Base-by-base conservation (phyloP, 345 rosid genomes). In the Gossypium australe region DNA sequence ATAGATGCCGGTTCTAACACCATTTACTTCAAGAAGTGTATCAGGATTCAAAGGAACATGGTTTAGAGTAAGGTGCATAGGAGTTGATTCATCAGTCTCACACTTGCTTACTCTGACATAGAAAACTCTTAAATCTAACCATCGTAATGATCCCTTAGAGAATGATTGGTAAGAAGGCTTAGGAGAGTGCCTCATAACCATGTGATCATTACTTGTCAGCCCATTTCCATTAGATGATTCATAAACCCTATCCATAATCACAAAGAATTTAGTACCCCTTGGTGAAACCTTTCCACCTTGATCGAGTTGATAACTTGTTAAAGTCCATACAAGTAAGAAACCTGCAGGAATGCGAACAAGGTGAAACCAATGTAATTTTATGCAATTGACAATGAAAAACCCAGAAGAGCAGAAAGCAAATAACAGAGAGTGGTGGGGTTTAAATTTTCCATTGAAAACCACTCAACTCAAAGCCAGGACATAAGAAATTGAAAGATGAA, bases 81-180 rank as follows among this genome's bases (percentile, higher is more conserved):
- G 95, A 7, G 90, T 83, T 17, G 90, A 86, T 68, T 83, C 92
- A 78, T 88, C 90, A 61, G 86, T 87, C 76, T 65, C 81, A 56
- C 87, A 89, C 71, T 85, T 86, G 81, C 91, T 85, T 24, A 92
- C 75, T 77, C 97, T 82, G 27, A 94, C 89, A 81, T 92, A 94
- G 75, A 94, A 92, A n/a, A 94, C 94, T 82, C 92, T 91, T 75
- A 93, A 62, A 84, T 89, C 93, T 43, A 93, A 80, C 90, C 97
- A 91, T 24, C 90, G 78, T 43, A 85, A 77, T 17, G 82, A 78
- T 48, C 81, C 75, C 48, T 82, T 80, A 48, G 81, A 53, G 63
- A 72, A 81, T n/a, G 79, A 75, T 70, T 76, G 86, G 73, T 81
- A 83, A 70, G 76, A 71, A 71, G 74, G 60, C 73, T 74, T 76